Evolutionary conservation across 2,329 filamentous ascomycete genomes (phyloP), one percentile per base, ranked within the genome.

Genomic region (Exophiala mesophila): DNA sequence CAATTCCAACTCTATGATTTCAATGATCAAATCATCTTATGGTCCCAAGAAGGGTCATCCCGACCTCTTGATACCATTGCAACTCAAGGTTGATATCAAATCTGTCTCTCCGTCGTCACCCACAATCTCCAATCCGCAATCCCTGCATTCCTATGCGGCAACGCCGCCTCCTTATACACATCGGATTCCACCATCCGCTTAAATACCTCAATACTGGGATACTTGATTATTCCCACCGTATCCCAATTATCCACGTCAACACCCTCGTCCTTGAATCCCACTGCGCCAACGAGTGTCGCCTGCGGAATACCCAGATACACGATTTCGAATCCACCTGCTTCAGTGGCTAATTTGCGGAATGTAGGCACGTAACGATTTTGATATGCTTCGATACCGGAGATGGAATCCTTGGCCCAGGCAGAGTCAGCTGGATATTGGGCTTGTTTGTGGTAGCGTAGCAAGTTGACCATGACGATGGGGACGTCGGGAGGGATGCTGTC

Each of bases 31-130:
- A n/a, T n/a, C n/a, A n/a, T n/a, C n/a, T n/a, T n/a, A n/a, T n/a
- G n/a, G n/a, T n/a, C n/a, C n/a, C n/a, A n/a, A n/a, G n/a, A n/a
- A n/a, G n/a, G n/a, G n/a, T n/a, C n/a, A n/a, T n/a, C n/a, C n/a
- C n/a, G n/a, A n/a, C n/a, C n/a, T n/a, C n/a, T n/a, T n/a, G n/a
- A n/a, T n/a, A n/a, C n/a, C n/a, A n/a, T 2, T 30, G 30, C 36
- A 48, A 29, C 3, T 41, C 41, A 4, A n/a, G n/a, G n/a, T n/a
- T n/a, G n/a, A n/a, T n/a, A n/a, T 28, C 29, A 7, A 17, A 32
- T 6, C 29, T 32, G 29, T 7, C 6, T 32, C 29, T 32, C 29
- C 10, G 16, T 32, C 7, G 29, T 32, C 6, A 32, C 29, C 10
- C 10, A n/a, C 12, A 32, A 13, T 15, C 29, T n/a, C 29, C 29